These are phyloP conservation scores for Trichosporon faecale DNA, from an alignment of 1,284 basidiomycete species.

Conservation along the genomic window DNA sequence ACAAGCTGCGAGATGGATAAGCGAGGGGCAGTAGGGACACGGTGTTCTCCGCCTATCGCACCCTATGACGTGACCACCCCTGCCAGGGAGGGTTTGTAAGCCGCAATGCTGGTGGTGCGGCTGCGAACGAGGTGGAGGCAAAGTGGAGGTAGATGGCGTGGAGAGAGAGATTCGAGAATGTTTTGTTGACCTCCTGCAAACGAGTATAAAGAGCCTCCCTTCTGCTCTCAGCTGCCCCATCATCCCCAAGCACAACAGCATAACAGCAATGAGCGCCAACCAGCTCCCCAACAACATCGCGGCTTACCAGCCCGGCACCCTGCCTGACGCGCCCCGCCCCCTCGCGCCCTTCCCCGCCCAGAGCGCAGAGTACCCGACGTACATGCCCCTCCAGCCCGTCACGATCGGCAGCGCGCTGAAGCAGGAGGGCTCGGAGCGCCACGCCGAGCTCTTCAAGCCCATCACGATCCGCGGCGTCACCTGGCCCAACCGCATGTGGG, in stretches of 20 bases:
- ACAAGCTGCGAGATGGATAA: too few relatives aligned
- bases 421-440: constrained; percentile 18
- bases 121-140: neutral
- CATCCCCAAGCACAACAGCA: neutral
- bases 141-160: too few relatives aligned
- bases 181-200: neutral
- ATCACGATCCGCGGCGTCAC: constrained; percentile 62
- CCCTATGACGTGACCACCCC: too few relatives aligned
- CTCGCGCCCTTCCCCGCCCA: constrained; percentile 18
- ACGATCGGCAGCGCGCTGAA: constrained; percentile 57
- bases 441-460: constrained; percentile 66
- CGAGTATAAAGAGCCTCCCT: neutral
- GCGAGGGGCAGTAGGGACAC: too few relatives aligned
- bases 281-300: constrained; percentile 16
- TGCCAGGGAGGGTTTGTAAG: neutral
- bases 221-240: neutral
- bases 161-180: too few relatives aligned
- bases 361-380: constrained; percentile 17
- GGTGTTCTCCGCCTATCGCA: too few relatives aligned
- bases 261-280: neutral
- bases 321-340: neutral
- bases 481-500: constrained; percentile 62
- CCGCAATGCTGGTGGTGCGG: too few relatives aligned
- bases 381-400: constrained; percentile 60
- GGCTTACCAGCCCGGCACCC: neutral